These are phyloP conservation scores for Haberlea rhodopensis DNA, from an alignment of 257 asterid genomes.

Conservation along the genomic window DNA sequence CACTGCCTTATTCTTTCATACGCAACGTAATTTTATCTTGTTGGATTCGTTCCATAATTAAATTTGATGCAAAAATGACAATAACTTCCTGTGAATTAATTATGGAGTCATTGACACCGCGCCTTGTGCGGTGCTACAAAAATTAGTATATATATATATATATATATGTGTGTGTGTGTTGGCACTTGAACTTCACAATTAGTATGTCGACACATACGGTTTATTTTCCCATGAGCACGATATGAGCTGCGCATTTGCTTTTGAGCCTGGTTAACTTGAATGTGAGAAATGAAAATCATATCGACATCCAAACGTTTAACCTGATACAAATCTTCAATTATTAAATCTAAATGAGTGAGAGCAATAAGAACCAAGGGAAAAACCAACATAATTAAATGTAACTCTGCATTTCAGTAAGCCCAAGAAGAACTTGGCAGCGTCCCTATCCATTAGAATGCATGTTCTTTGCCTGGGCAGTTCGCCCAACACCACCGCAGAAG, in stretches of 20 bases:
- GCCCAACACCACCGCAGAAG: no score
- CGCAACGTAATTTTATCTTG: no score
- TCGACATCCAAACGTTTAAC: conserved; percentile 80
- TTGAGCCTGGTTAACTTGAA: conserved; percentile 72
- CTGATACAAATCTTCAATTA: conserved; percentile 25
- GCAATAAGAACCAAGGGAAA: neutral
- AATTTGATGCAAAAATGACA: no score
- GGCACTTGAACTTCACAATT: no score
- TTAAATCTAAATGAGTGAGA: neutral
- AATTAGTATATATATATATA: no score
- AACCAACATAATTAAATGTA: conserved; percentile 17
- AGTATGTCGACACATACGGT: no score
- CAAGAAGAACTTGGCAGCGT: conserved; percentile 68
- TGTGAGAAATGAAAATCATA: conserved; percentile 64
- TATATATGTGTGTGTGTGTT: no score
- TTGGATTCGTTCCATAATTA: no score
- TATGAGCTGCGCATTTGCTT: conserved; percentile 76
- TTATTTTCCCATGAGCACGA: conserved; percentile 78
- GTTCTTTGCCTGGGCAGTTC: conserved; percentile 93
- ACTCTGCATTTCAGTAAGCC: conserved; percentile 94
- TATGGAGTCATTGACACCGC: no score
- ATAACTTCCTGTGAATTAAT: no score
- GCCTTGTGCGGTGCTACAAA: no score
- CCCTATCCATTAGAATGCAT: conserved; percentile 88
- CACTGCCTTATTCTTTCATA: no score